Percentiles rank a stretch among this genome's conserved stretches.
These are phyloP conservation scores for Pulveroboletus ravenelii DNA, from an alignment of 768 basidiomycete genomes.

Conservation along the genomic window DNA sequence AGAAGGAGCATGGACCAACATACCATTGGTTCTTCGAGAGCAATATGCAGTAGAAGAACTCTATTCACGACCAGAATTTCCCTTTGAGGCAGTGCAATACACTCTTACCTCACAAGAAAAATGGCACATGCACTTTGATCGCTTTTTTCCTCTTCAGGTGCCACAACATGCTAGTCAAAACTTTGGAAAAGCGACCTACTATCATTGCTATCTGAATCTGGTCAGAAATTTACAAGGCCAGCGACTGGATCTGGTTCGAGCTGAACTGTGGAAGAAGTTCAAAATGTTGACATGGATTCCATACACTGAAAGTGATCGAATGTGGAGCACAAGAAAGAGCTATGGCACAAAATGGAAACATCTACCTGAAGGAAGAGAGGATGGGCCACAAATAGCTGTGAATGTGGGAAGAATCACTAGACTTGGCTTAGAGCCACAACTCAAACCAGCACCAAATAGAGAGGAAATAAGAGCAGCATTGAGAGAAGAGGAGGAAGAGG, in stretches of 20 bases:
- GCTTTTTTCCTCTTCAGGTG: background rate
- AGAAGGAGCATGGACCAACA: slow-evolving; percentile 2
- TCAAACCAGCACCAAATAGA: no score
- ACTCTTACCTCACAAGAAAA: no score
- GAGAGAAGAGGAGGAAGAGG: no score
- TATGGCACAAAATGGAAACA: no score
- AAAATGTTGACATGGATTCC: background rate
- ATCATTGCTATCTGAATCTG: background rate
- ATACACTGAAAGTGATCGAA: background rate
- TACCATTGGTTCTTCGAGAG: background rate
- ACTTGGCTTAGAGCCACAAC: no score
- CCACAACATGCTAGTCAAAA: background rate
- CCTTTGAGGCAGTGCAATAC: background rate
- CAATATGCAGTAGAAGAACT: background rate
- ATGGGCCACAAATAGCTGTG: no score
- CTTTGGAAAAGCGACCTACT: background rate
- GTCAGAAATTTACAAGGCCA: background rate
- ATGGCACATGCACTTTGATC: background rate
- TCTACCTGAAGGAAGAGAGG: no score
- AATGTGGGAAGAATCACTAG: no score
- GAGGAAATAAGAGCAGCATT: no score
- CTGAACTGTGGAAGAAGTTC: background rate
- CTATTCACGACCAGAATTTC: background rate
- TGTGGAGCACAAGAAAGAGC: background rate
- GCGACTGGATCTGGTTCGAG: background rate